Evolutionary conservation across 768 basidiomycete species (phyloP).

Genomic region (Lyophyllum atratum): DNA sequence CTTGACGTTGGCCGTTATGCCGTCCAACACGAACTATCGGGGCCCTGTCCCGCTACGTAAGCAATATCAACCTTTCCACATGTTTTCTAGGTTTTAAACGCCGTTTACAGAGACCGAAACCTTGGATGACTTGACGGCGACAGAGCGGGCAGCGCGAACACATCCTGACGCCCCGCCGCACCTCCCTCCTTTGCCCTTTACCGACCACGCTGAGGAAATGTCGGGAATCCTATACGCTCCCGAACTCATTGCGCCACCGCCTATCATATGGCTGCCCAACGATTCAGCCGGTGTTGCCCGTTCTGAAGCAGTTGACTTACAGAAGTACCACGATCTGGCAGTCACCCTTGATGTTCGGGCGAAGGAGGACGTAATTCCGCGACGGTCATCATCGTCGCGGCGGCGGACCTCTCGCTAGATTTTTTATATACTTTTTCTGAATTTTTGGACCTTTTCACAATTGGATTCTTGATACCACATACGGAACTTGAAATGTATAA

Average conservation of each 20-base stretch:
- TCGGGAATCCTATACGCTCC: conserved; percentile 80
- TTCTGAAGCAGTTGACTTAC: conserved; percentile 75
- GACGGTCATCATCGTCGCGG: conserved; percentile 35
- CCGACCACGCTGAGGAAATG: conserved; percentile 78
- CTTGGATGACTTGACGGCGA: conserved; percentile 78
- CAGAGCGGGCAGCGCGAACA: conserved; percentile 76
- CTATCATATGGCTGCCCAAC: conserved; percentile 85
- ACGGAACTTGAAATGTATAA: conserved; percentile 3
- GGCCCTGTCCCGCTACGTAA: conserved; percentile 70
- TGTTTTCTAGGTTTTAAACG: conserved; percentile 7
- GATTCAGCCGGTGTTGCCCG: conserved; percentile 73
- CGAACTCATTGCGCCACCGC: conserved; percentile 74
- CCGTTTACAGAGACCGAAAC: conserved; percentile 62
- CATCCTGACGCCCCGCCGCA: conserved; percentile 78
- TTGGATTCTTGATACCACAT: not conserved
- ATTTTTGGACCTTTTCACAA: conserved; percentile 8
- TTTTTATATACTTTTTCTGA: conserved; percentile 9
- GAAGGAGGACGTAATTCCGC: conserved; percentile 49
- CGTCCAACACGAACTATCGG: conserved; percentile 52
- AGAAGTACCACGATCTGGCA: conserved; percentile 69
- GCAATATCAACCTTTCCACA: conserved; percentile 29
- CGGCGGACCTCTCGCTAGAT: conserved; percentile 26
- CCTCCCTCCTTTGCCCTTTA: conserved; percentile 67
- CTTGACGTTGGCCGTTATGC: conserved; percentile 72
- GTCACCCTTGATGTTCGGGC: conserved; percentile 71